Evolutionary conservation across 2,329 filamentous ascomycete species (phyloP), one percentile per base, ranked within the genome.

Genomic region (Apiospora phragmitis): DNA sequence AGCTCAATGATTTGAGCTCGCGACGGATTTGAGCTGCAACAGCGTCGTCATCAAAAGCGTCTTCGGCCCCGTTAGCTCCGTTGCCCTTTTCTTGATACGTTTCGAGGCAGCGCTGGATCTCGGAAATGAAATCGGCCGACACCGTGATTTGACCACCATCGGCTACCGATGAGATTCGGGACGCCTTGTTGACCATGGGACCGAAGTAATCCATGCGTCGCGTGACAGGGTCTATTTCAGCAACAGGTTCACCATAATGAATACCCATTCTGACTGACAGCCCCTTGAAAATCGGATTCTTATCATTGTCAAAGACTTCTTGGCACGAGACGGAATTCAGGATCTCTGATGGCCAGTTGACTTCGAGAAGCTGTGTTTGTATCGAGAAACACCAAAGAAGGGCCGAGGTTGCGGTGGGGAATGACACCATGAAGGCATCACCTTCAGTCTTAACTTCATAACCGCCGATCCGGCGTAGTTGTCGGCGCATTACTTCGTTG

Each of bases 361-460:
- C 93, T 74, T 97, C 93, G 1, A 99, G 88, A 4, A 99, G 89
- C 77, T 92, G 89, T 74, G 91, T 92, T 81, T 99, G 96, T 38
- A 98, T 95, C 29, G 94, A 94, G 83, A 99, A 99, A 76, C 93
- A 97, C 96, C 96, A 99, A 9, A 99, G 87, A 67, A 99, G 84
- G 6, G 96, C 96, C 11, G 95, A 96, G 1, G 96, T 98, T 2
- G 96, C 94, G 0, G 96, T 98, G 1, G 95, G 94, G 82, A 99
- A 99, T 12, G 95, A 97, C 42, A 99, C 96, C 95, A 99, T 98
- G 78, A 99, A 99, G 11, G 96, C 96, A 82, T 99, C 96, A 75
- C 96, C 96, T 93, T 99, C 96, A 24, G 96, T 99, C 87, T 99
- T 99, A 81, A 99, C 96, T 83, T 99, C 96, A 79, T 98, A 99